phyloP scores from a whole-genome alignment of 148 eudicot species.

The Persicaria tinctoria region DNA sequence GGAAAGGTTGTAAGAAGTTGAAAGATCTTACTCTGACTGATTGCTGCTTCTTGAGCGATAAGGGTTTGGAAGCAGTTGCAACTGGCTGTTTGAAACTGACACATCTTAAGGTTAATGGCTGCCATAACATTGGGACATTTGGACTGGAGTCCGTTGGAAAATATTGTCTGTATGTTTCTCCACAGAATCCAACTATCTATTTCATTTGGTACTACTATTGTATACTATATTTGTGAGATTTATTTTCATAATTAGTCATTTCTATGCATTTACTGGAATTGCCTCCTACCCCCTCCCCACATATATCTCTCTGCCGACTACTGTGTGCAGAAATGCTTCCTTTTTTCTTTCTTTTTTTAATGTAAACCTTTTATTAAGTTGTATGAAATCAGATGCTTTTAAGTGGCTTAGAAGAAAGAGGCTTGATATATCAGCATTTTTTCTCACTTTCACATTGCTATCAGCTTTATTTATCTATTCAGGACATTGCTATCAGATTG shows the following conservation, averaged over 20 bases:
- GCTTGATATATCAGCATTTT: background rate
- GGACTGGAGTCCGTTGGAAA: slow-evolving; percentile 70
- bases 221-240: background rate
- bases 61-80: slow-evolving; percentile 72
- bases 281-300: background rate
- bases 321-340: background rate
- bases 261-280: background rate
- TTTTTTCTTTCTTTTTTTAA: background rate
- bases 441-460: too few relatives aligned
- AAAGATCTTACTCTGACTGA: too few relatives aligned
- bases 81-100: slow-evolving; percentile 64
- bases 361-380: background rate
- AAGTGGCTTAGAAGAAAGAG: background rate
- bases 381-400: background rate
- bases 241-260: background rate
- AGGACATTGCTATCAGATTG: too few relatives aligned
- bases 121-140: slow-evolving; percentile 67
- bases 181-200: background rate
- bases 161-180: slow-evolving; percentile 50
- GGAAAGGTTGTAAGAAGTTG: too few relatives aligned
- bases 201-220: background rate
- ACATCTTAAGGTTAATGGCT: slow-evolving; percentile 78
- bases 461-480: too few relatives aligned
- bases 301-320: background rate
- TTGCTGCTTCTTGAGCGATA: too few relatives aligned